Percentiles rank a stretch among this genome's conserved stretches.
Conservation (phyloP, 345 rosid species). For the Sisymbrium irio region DNA sequence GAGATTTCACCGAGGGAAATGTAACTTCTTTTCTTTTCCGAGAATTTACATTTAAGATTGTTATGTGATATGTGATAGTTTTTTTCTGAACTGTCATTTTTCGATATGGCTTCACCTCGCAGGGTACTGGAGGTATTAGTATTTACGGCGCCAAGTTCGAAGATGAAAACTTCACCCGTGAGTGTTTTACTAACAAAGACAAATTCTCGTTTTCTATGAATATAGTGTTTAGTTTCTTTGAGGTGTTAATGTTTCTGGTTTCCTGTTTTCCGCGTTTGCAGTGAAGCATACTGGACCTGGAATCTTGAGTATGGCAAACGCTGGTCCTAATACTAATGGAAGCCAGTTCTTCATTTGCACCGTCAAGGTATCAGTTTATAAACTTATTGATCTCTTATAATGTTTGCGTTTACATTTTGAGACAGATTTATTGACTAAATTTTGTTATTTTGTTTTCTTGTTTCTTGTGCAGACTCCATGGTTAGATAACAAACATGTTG, state of each 20-base stretch:
- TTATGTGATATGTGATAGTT: not conserved
- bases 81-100: not conserved
- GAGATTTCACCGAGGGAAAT: slow-evolving; percentile 81
- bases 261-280: slow-evolving; percentile 29
- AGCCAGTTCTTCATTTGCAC: slow-evolving; percentile 96
- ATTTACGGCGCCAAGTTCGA: slow-evolving; percentile 74
- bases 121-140: slow-evolving; percentile 95
- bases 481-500: slow-evolving; percentile 93
- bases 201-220: not conserved
- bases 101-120: slow-evolving; percentile 29
- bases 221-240: not conserved
- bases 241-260: not conserved
- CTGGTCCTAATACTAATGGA: slow-evolving; percentile 92
- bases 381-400: not conserved
- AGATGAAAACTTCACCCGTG: slow-evolving; percentile 78
- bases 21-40: slow-evolving; percentile 40
- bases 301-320: slow-evolving; percentile 91
- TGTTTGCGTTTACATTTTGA: not conserved
- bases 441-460: not conserved
- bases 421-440: not conserved
- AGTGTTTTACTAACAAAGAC: slow-evolving; percentile 24
- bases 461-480: slow-evolving; percentile 45
- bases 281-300: slow-evolving; percentile 93
- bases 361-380: slow-evolving; percentile 49
- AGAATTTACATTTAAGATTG: no score